Base-by-base conservation (phyloP, 805 yeast genomes). In the Starmerella stigmatis region DNA sequence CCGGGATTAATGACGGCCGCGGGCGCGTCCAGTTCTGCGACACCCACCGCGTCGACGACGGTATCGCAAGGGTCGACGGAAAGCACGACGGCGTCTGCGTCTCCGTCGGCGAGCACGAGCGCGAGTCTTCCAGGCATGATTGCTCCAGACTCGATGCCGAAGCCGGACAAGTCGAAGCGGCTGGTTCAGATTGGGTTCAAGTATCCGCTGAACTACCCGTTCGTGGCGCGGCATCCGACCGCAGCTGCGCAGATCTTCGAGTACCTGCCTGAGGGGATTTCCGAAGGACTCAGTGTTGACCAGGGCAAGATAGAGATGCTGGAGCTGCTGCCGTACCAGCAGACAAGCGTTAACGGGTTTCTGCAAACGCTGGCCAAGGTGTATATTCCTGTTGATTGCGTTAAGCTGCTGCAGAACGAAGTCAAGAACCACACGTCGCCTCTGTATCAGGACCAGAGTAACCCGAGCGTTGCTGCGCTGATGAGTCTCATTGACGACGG, bases 301-400 rank as follows among this genome's bases (percentile, higher is more conserved):
- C 53, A 58, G 17, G 50, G 56, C 16, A 59, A 73, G 5, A 74
- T 84, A 19, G 61, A 76, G 8, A 85, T 88, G 52, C 66, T 69
- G 47, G 75, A 79, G 60, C 71, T 89, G 55, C 78, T 80, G 49
- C 97, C 97, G 30, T 82, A 78, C 59, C 71, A 78, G 15, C 73
- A 84, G 2, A 45, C 67, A 1, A 64, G 64, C 12, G 27, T 13
- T 12, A 69, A 69, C 41, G 68, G 68, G 39, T 89, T 85, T 62
- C 73, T 86, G 49, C 84, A 84, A 45, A 82, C 96, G 0, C 83
- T 88, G 49, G 97, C 96, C 6, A 81, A 81, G 60, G 81, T 85
- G 45, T 86, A 82, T 60, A 81, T 86, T 66, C 94, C 94, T 19
- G 60, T 65, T 10, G 60, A 63, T 11, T 64, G 71, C 25, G 71